Conservation (phyloP, 1,284 basidiomycete species). For the Porphyrellus sp. region DNA sequence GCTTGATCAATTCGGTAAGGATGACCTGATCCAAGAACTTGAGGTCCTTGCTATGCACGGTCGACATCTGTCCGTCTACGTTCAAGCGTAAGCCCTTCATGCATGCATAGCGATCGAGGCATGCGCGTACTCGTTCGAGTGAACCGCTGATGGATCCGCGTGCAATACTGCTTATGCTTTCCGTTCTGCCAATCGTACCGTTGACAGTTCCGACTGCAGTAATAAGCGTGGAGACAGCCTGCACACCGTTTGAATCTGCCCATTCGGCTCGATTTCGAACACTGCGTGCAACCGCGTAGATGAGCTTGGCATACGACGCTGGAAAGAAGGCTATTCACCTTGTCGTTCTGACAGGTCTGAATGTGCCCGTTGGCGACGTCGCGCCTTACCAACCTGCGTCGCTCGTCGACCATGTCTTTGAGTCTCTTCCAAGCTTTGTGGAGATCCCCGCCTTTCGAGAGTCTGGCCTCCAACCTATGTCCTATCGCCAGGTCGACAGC, state of each 20-base stretch:
- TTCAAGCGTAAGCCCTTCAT: not conserved
- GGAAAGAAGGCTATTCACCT: slow-evolving; percentile 4
- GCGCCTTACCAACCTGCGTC: slow-evolving; percentile 20
- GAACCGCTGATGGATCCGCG: slow-evolving; percentile 20
- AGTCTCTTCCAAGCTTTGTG: slow-evolving; percentile 25
- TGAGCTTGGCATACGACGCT: slow-evolving; percentile 2
- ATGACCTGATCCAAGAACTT: slow-evolving; percentile 28
- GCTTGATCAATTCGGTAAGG: slow-evolving; percentile 27
- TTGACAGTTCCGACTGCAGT: slow-evolving; percentile 28
- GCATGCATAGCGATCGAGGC: not conserved
- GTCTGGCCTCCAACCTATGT: slow-evolving; percentile 10
- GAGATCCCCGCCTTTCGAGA: slow-evolving; percentile 19
- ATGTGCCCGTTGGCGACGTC: slow-evolving; percentile 21
- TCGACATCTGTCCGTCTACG: slow-evolving; percentile 25
- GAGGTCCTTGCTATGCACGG: slow-evolving; percentile 25
- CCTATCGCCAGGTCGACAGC: slow-evolving; percentile 11
- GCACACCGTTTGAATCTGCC: not conserved
- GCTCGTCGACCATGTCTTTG: slow-evolving; percentile 18
- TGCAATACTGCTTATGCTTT: slow-evolving; percentile 30
- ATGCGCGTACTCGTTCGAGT: slow-evolving; percentile 18
- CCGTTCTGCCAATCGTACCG: slow-evolving; percentile 27
- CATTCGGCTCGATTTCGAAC: slow-evolving; percentile 17
- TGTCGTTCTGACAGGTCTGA: slow-evolving; percentile 30
- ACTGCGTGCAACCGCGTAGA: slow-evolving; percentile 11
- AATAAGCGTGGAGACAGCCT: slow-evolving; percentile 24